Evolutionary conservation across 78 protist genomes (phyloP).

Genomic region (Dictyostelium firmibasis): DNA sequence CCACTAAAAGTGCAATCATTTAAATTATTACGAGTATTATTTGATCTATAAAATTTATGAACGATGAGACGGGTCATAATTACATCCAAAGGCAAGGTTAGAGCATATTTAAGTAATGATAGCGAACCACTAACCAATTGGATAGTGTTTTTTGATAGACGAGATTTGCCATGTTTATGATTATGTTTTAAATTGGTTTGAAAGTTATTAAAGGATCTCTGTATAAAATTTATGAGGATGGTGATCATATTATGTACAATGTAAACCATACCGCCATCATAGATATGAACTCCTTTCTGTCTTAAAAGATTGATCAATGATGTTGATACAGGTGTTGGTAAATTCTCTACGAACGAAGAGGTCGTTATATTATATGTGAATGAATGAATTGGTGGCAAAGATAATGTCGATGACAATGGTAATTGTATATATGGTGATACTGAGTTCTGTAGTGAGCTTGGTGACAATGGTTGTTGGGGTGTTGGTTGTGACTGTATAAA

Average conservation of each 20-base stretch:
- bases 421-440: background rate
- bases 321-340: background rate
- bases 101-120: constrained; percentile 25
- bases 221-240: constrained; percentile 29
- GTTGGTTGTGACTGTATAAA: constrained; percentile 68
- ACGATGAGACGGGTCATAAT: constrained; percentile 60
- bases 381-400: background rate
- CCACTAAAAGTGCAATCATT: constrained; percentile 55
- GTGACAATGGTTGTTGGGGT: constrained; percentile 35
- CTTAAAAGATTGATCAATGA: constrained; percentile 2
- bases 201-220: constrained; percentile 20
- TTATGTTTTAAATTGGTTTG: constrained; percentile 2
- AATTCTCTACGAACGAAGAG: background rate
- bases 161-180: background rate
- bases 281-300: constrained; percentile 53
- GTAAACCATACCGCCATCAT: constrained; percentile 71
- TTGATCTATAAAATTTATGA: constrained; percentile 34
- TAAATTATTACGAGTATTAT: background rate
- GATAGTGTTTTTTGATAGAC: background rate
- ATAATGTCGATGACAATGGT: background rate
- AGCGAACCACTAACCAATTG: background rate
- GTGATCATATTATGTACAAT: constrained; percentile 36
- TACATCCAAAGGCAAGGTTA: constrained; percentile 64
- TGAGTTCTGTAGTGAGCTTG: background rate
- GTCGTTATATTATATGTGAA: background rate